Evolutionary conservation across 208 protist genomes (phyloP), one percentile per base, ranked within the genome.

Genomic region (Crithidia thermophila): DNA sequence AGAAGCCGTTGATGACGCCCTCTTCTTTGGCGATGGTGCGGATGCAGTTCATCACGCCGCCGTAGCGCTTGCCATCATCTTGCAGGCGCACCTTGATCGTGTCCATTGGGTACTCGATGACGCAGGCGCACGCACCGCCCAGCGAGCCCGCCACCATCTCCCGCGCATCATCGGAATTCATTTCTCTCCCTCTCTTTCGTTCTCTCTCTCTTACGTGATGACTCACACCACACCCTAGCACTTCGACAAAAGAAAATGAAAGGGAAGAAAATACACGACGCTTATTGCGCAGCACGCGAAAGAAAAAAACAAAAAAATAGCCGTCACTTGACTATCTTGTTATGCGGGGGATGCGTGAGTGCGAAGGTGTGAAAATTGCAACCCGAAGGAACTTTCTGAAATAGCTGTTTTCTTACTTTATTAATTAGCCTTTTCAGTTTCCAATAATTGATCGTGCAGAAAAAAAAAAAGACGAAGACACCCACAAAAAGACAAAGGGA

Each of bases 21-120:
- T 96, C 94, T 21, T 91, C 72, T 36, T 80, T 82, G 14, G 79
- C 76, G 42, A 97, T 95, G 2, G 72, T 76, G 21, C 56, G 59
- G 39, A 97, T 79, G 65, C 92, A 97, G 6, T 75, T 70, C 46
- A 81, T 51, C 10, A 85, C 80, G 49, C 85, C 66, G n/a, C 70
- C 65, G 60, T 93, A 90, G 27, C 78, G 79, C 39, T 77, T 86
- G 21, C 84, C 78, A 56, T 88, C 90, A 45, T 94, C 86, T 43
- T 98, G 94, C 31, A 98, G 79, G 14, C 94, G 87, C 21, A 98
- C 94, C 67, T 98, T 98, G 36, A 98, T 90, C 13, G 94, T 98
- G 69, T 98, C 94, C 72, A 97, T 84, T 3, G 94, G 94, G 75
- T 96, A 98, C 65, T 96, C 89, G 51, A 97, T 87, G 18, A 91